Conservation (phyloP, 306 rosid species). For the Begonia loranthoides region DNA sequence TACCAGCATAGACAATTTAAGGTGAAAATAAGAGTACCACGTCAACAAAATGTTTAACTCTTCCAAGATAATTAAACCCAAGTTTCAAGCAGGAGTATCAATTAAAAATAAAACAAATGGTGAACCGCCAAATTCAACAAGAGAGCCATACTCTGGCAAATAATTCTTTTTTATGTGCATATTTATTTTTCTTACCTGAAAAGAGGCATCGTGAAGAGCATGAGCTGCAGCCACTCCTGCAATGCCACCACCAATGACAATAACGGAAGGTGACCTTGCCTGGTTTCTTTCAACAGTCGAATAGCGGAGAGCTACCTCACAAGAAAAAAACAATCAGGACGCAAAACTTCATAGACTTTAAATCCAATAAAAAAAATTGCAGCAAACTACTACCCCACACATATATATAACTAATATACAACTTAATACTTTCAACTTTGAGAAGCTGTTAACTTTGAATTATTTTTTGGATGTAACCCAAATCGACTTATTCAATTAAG, state of each 20-base stretch:
- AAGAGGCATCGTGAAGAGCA: conserved; percentile 78
- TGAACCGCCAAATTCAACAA: too few species aligned
- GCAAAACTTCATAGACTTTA: too few species aligned
- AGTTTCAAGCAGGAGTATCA: too few species aligned
- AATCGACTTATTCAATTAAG: too few species aligned
- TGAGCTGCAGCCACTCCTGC: conserved; percentile 94
- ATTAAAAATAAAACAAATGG: too few species aligned
- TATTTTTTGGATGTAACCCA: too few species aligned
- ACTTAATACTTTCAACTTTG: too few species aligned
- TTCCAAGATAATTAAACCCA: not conserved
- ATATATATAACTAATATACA: too few species aligned
- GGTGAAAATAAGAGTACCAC: not conserved
- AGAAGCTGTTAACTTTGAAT: too few species aligned
- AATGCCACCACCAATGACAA: conserved; percentile 89
- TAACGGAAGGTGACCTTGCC: conserved; percentile 73
- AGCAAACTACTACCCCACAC: not conserved
- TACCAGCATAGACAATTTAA: not conserved
- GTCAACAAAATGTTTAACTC: not conserved
- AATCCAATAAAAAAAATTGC: conserved; percentile 9
- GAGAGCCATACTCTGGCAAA: too few species aligned
- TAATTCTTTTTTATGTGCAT: not conserved
- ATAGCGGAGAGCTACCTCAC: conserved; percentile 38
- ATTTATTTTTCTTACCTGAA: conserved; percentile 43
- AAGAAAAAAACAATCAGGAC: not conserved
- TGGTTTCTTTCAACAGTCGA: conserved; percentile 27